Evolutionary conservation across 139 green algal genomes (phyloP).

Genomic region (Micractinium conductrix): DNA sequence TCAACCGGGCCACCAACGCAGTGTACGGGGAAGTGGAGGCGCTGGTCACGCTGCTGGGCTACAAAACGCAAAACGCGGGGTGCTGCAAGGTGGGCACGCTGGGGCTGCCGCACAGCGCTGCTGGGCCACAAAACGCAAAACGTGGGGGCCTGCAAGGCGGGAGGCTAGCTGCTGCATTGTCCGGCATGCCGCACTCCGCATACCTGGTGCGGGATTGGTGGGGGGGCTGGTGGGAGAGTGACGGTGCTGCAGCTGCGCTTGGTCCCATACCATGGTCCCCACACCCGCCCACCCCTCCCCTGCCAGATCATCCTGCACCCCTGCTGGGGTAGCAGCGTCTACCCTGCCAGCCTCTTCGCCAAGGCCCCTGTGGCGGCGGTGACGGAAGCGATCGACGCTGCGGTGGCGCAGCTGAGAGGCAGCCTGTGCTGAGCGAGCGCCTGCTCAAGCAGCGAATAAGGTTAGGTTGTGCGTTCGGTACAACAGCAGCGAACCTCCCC

Average conservation of each 20-base stretch:
- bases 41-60: slow-evolving; percentile 69
- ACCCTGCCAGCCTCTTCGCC: slow-evolving; percentile 92
- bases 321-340: slow-evolving; percentile 89
- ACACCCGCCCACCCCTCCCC: not conserved
- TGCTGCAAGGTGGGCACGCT: slow-evolving; percentile 88
- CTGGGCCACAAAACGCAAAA: slow-evolving; percentile 74
- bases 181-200: too few relatives aligned
- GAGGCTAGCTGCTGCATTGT: too few relatives aligned
- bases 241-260: too few relatives aligned
- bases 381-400: not conserved
- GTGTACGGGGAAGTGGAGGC: slow-evolving; percentile 93
- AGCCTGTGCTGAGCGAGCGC: not conserved
- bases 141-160: slow-evolving; percentile 82
- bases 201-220: too few relatives aligned
- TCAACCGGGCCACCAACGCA: slow-evolving; percentile 65
- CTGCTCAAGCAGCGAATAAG: too few relatives aligned
- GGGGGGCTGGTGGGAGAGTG: too few relatives aligned
- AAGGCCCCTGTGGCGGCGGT: slow-evolving; percentile 64
- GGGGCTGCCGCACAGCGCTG: too few relatives aligned
- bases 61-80: slow-evolving; percentile 72
- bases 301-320: slow-evolving; percentile 87
- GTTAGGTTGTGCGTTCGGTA: too few relatives aligned
- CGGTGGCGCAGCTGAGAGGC: slow-evolving; percentile 25
- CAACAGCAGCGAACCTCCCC: too few relatives aligned
- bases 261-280: too few relatives aligned